Conservation (phyloP, 106 monocot genomes). For the Platanthera guangdongensis region DNA sequence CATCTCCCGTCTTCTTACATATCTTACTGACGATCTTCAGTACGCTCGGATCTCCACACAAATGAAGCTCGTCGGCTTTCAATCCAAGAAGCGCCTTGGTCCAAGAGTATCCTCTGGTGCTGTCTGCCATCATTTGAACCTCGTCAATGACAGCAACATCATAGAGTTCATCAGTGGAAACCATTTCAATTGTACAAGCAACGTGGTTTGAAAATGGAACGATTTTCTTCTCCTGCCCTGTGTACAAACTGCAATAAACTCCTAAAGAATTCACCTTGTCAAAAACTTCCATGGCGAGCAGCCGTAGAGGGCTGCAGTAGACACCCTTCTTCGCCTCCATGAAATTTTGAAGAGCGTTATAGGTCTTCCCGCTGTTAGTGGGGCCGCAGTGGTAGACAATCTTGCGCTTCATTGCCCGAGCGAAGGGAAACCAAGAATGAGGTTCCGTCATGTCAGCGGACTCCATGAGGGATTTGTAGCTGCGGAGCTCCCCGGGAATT, state of each 20-base stretch:
- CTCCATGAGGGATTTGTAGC: constrained; percentile 34
- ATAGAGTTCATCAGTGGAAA: constrained; percentile 59
- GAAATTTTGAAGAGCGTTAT: constrained; percentile 78
- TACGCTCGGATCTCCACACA: constrained; percentile 96
- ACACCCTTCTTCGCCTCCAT: constrained; percentile 65
- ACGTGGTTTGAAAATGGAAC: constrained; percentile 80
- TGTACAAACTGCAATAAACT: constrained; percentile 80
- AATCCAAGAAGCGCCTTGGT: constrained; percentile 80
- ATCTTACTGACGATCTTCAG: constrained; percentile 62
- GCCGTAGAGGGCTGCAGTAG: constrained; percentile 84
- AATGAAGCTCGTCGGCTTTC: constrained; percentile 94
- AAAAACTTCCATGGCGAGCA: constrained; percentile 97
- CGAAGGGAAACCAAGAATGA: constrained; percentile 95
- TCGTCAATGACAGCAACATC: constrained; percentile 94
- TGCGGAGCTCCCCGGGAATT: constrained; percentile 43
- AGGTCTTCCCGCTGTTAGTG: constrained; percentile 96
- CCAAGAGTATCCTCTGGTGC: constrained; percentile 76
- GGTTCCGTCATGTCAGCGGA: constrained; percentile 79
- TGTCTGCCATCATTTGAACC: constrained; percentile 91
- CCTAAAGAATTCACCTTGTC: constrained; percentile 83
- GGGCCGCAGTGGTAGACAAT: constrained; percentile 96
- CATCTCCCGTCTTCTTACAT: constrained; percentile 76
- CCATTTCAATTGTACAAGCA: constrained; percentile 93
- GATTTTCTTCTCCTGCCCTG: constrained; percentile 83
- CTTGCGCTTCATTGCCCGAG: constrained; percentile 81